These are phyloP conservation scores for Diplocarpon mali DNA, from an alignment of 2,329 filamentous ascomycete species.

Conservation along the genomic window DNA sequence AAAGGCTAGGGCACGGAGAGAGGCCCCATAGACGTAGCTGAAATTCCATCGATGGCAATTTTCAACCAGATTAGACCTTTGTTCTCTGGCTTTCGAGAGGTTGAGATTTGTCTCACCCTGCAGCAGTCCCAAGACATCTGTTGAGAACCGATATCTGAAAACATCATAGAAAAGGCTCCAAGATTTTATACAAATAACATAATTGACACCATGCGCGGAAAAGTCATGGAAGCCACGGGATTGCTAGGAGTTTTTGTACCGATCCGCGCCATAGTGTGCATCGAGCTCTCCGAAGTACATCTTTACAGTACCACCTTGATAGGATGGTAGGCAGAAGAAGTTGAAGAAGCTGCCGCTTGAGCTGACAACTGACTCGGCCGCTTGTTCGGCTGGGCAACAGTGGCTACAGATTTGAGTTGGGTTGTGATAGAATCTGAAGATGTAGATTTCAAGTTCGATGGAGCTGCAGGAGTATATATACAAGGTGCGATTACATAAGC, in stretches of 20 bases:
- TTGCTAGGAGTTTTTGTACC: slow-evolving; percentile 36
- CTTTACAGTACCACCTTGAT: slow-evolving; percentile 30
- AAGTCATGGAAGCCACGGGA: slow-evolving; percentile 29
- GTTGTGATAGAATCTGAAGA: too few relatives aligned
- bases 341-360: slow-evolving; percentile 62
- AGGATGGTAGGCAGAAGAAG: slow-evolving; percentile 35
- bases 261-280: slow-evolving; percentile 27
- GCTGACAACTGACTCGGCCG: slow-evolving; percentile 53
- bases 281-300: slow-evolving; percentile 18
- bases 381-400: slow-evolving; percentile 29
- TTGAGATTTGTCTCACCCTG: slow-evolving; percentile 8
- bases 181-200: slow-evolving; percentile 20
- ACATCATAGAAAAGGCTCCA: too few relatives aligned
- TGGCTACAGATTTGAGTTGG: slow-evolving; percentile 30
- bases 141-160: too few relatives aligned
- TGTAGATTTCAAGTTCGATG: too few relatives aligned
- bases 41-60: slow-evolving; percentile 34
- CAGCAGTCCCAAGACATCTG: slow-evolving; percentile 28
- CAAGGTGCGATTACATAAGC: too few relatives aligned
- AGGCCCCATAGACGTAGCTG: slow-evolving; percentile 38
- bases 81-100: too few relatives aligned
- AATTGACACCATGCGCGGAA: slow-evolving; percentile 32
- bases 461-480: too few relatives aligned
- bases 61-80: neutral
- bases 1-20: slow-evolving; percentile 32